phyloP scores from a whole-genome alignment of 108 stramenopile genomes.

The Cylindrotheca closterium region DNA sequence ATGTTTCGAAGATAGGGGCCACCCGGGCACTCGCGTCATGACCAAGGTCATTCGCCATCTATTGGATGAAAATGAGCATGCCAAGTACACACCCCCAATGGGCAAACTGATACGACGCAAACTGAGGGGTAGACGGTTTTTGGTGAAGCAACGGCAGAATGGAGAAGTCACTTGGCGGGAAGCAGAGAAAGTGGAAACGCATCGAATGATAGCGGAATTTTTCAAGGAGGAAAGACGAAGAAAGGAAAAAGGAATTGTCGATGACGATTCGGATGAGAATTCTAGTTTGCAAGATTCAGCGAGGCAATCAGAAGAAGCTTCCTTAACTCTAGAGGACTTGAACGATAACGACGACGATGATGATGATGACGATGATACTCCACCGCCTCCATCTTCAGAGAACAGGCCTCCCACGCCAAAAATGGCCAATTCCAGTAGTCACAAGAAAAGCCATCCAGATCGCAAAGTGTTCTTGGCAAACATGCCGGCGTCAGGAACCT shows the following conservation, averaged over 20 bases:
- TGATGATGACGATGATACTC: neutral
- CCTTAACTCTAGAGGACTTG: slow-evolving; percentile 1
- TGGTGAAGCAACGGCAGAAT: slow-evolving; percentile 13
- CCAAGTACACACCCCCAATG: slow-evolving; percentile 22
- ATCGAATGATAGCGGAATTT: slow-evolving; percentile 17
- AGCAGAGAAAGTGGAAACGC: slow-evolving; percentile 29
- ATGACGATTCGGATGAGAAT: slow-evolving; percentile 24
- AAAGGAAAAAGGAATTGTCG: slow-evolving; percentile 14
- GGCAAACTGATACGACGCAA: slow-evolving; percentile 27
- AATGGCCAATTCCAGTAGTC: neutral
- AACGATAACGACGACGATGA: slow-evolving; percentile 4
- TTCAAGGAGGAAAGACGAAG: slow-evolving; percentile 24
- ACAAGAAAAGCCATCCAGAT: neutral
- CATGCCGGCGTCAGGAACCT: neutral
- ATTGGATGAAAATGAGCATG: slow-evolving; percentile 8
- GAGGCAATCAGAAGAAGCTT: slow-evolving; percentile 13
- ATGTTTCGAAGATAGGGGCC: slow-evolving; percentile 26
- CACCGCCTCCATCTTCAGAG: neutral
- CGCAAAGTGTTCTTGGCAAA: neutral
- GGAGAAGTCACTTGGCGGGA: slow-evolving; percentile 27
- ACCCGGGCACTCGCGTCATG: slow-evolving; percentile 26
- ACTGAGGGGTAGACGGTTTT: slow-evolving; percentile 26
- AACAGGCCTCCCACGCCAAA: neutral
- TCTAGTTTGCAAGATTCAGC: slow-evolving; percentile 30
- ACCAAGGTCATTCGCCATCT: slow-evolving; percentile 16